phyloP scores from a whole-genome alignment of 1,284 basidiomycete species.

The Dichomitus squalens region DNA sequence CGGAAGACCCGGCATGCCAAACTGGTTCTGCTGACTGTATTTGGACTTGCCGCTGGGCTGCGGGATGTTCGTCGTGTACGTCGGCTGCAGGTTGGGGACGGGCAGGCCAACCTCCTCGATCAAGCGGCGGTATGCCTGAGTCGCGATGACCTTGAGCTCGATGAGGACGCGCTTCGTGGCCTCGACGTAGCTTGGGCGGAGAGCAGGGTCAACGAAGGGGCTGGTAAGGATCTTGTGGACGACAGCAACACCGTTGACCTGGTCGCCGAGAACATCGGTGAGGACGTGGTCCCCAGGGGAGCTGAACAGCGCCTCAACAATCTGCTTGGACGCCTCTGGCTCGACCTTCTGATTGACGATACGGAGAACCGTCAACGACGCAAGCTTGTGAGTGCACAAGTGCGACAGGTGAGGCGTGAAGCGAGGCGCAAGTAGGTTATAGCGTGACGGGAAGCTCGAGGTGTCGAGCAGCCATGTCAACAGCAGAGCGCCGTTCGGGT shows the following conservation, averaged over 20 bases:
- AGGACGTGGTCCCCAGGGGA: conserved; percentile 87
- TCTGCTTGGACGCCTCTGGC: conserved; percentile 78
- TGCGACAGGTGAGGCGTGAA: conserved; percentile 96
- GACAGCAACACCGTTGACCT: conserved; percentile 93
- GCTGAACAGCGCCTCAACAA: conserved; percentile 84
- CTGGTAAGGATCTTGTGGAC: conserved; percentile 93
- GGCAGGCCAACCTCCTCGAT: conserved; percentile 94
- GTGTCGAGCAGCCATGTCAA: conserved; percentile 97
- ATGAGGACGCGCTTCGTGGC: conserved; percentile 89
- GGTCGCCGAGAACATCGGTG: conserved; percentile 91
- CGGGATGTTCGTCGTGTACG: conserved; percentile 67
- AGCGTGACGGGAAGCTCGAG: conserved; percentile 90
- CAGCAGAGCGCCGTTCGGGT: conserved; percentile 94
- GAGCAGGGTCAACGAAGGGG: conserved; percentile 73
- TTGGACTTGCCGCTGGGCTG: conserved; percentile 63
- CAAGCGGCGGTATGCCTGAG: conserved; percentile 90
- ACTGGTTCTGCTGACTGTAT: conserved; percentile 55
- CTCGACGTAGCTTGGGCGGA: conserved; percentile 75
- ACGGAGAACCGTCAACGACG: conserved; percentile 90
- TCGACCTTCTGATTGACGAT: conserved; percentile 93
- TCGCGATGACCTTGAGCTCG: conserved; percentile 85
- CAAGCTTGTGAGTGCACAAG: conserved; percentile 97
- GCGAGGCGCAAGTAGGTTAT: conserved; percentile 89
- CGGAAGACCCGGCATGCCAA: conserved; percentile 68
- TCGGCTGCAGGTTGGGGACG: conserved; percentile 82